phyloP scores from a whole-genome alignment of 768 basidiomycete species.

The Pisolithus microcarpus region DNA sequence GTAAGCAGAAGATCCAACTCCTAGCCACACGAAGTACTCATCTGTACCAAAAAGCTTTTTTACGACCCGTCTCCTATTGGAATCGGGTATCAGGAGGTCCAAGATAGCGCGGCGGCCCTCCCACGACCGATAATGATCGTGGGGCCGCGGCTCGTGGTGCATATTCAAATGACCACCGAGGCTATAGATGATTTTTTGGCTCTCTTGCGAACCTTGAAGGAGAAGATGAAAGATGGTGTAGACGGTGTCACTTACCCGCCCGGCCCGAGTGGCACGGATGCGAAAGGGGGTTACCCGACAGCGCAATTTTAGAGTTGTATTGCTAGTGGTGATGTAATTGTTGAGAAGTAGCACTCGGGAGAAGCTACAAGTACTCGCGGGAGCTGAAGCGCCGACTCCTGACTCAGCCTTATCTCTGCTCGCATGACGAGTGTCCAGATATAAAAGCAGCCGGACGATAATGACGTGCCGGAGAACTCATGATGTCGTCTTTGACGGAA shows the following conservation, averaged over 20 bases:
- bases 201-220: constrained; percentile 53
- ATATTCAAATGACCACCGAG: constrained; percentile 72
- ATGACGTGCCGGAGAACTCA: background rate
- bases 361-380: too few species aligned
- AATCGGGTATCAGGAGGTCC: constrained; percentile 60
- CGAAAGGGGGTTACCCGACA: background rate
- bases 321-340: too few species aligned
- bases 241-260: constrained; percentile 16
- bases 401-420: background rate
- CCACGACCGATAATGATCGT: constrained; percentile 63
- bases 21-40: background rate
- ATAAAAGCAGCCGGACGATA: too few species aligned
- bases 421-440: background rate
- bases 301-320: background rate
- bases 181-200: constrained; percentile 80
- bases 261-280: background rate
- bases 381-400: too few species aligned
- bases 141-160: constrained; percentile 75
- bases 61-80: constrained; percentile 73
- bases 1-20: constrained; percentile 33
- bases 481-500: constrained; percentile 14
- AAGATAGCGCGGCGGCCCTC: constrained; percentile 53
- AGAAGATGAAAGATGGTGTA: constrained; percentile 51
- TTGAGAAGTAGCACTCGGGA: too few species aligned
- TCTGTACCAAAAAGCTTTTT: constrained; percentile 50